These are phyloP conservation scores for Spinacia oleracea DNA, from an alignment of 179 eudicot species.

Conservation along the genomic window DNA sequence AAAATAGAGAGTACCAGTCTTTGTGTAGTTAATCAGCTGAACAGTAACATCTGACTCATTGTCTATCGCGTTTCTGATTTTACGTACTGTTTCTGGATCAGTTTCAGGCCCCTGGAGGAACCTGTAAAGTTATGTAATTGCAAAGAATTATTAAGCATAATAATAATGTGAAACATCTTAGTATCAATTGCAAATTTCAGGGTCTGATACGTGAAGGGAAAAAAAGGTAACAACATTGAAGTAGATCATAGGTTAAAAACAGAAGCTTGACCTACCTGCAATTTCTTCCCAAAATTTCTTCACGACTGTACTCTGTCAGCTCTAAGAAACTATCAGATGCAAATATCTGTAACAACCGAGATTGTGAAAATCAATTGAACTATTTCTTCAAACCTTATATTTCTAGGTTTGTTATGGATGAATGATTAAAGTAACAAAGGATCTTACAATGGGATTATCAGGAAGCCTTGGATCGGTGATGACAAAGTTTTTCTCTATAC, in stretches of 20 bases:
- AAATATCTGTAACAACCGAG: slow-evolving; percentile 62
- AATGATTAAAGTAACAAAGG: not conserved
- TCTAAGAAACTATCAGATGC: slow-evolving; percentile 99
- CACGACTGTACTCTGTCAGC: slow-evolving; percentile 96
- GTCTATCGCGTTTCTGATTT: slow-evolving; percentile 84
- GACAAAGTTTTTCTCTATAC: slow-evolving; percentile 98
- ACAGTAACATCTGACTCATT: slow-evolving; percentile 87
- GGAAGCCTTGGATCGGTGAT: slow-evolving; percentile 98
- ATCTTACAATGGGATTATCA: slow-evolving; percentile 96
- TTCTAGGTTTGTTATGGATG: not conserved
- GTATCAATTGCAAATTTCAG: not conserved
- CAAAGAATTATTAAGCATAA: not conserved
- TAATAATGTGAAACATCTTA: not conserved
- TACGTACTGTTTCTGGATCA: slow-evolving; percentile 85
- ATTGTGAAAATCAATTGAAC: not conserved
- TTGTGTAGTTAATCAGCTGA: slow-evolving; percentile 96
- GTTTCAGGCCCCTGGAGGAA: slow-evolving; percentile 99
- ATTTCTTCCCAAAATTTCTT: slow-evolving; percentile 96
- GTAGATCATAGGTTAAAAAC: not conserved
- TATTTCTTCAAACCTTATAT: not conserved
- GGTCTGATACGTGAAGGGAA: not conserved
- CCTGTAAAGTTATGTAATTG: slow-evolving; percentile 40
- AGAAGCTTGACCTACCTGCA: slow-evolving; percentile 60
- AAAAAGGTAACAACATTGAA: not conserved
- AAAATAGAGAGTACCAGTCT: slow-evolving; percentile 58